Conservation (phyloP, 2,329 filamentous ascomycete genomes). For the Arthrobotrys musiformis region DNA sequence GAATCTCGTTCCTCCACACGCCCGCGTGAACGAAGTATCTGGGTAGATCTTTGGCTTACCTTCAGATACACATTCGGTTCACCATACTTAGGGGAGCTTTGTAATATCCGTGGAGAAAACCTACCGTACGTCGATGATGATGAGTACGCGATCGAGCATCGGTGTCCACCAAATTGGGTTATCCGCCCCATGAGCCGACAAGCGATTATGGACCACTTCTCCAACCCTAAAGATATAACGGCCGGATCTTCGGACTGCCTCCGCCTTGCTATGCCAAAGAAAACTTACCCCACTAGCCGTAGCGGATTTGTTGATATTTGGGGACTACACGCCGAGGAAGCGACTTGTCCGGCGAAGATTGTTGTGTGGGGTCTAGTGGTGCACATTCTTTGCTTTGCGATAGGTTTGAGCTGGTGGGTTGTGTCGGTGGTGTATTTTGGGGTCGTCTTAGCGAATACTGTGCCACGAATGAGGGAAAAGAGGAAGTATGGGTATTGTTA, state of each 20-base stretch:
- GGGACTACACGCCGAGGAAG: background rate
- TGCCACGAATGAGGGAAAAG: background rate
- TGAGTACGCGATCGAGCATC: background rate
- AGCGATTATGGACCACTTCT: conserved; percentile 6
- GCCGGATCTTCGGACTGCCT: background rate
- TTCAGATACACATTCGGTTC: background rate
- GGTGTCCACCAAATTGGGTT: background rate
- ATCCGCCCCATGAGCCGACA: background rate
- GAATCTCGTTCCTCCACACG: background rate
- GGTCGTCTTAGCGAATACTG: background rate
- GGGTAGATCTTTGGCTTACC: background rate
- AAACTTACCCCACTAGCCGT: background rate
- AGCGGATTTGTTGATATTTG: background rate
- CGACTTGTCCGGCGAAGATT: background rate
- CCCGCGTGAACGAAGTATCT: too few relatives aligned
- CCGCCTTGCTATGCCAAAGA: background rate
- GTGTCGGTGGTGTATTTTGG: background rate
- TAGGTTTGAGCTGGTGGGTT: background rate
- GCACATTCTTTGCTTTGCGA: background rate
- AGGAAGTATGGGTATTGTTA: background rate
- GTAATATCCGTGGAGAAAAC: background rate
- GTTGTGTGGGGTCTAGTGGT: background rate
- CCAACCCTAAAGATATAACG: background rate
- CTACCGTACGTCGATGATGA: background rate
- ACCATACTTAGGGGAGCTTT: background rate